Conservation (phyloP, 2,329 filamentous ascomycete species). For the Tolypocladium paradoxum region DNA sequence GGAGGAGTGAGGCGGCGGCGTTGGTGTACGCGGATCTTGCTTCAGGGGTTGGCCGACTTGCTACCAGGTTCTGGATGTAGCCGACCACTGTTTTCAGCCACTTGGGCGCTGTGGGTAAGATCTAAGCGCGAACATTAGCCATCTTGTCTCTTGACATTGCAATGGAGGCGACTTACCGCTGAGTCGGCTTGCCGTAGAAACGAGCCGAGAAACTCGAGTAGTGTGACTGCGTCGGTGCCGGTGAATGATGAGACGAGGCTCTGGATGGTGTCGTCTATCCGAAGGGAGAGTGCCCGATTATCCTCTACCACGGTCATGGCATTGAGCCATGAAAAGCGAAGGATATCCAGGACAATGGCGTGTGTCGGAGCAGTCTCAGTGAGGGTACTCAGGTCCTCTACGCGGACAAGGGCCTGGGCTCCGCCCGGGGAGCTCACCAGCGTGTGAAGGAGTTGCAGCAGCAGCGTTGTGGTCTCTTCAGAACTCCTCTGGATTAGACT, state of each 20-base stretch:
- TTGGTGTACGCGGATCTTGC: slow-evolving; percentile 50
- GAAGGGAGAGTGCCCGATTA: slow-evolving; percentile 18
- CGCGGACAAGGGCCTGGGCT: slow-evolving; percentile 32
- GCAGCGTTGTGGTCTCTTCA: slow-evolving; percentile 37
- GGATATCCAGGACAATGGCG: slow-evolving; percentile 41
- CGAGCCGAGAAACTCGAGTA: slow-evolving; percentile 45
- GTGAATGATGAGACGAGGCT: slow-evolving; percentile 42
- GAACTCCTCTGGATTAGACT: slow-evolving; percentile 25
- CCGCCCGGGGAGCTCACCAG: slow-evolving; percentile 43
- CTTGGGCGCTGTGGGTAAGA: slow-evolving; percentile 34
- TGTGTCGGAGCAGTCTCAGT: slow-evolving; percentile 46
- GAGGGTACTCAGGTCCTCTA: slow-evolving; percentile 43
- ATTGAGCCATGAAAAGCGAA: slow-evolving; percentile 47
- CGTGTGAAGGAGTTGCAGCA: slow-evolving; percentile 46
- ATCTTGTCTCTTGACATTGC: not conserved
- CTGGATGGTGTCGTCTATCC: slow-evolving; percentile 37
- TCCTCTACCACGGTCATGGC: slow-evolving; percentile 23
- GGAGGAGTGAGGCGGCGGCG: slow-evolving; percentile 45
- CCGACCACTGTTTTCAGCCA: slow-evolving; percentile 40
- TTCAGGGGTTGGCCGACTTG: slow-evolving; percentile 41
- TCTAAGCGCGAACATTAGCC: slow-evolving; percentile 21
- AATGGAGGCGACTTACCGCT: slow-evolving; percentile 25
- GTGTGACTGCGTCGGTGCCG: slow-evolving; percentile 48
- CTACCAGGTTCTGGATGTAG: slow-evolving; percentile 43
- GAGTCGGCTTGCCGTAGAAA: slow-evolving; percentile 38